phyloP scores from a whole-genome alignment of 257 asterid species.

The Nemophila menziesii region DNA sequence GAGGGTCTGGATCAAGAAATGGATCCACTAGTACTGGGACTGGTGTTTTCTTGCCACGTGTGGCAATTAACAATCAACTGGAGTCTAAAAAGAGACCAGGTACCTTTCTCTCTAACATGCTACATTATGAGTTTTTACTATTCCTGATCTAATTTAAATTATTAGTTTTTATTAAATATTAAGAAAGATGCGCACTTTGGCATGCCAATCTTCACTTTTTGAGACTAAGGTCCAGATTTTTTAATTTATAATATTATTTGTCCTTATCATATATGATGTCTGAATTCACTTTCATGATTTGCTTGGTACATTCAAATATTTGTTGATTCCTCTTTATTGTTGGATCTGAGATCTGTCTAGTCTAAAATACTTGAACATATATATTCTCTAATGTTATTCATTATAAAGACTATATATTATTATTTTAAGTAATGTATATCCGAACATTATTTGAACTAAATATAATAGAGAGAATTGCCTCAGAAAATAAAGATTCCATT shows the following conservation, averaged over 20 bases:
- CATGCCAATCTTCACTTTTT: not conserved
- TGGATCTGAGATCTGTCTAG: not conserved
- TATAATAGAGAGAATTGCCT: not conserved
- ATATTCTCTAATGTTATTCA: no score
- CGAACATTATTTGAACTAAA: no score
- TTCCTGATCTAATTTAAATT: not conserved
- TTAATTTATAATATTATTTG: not conserved
- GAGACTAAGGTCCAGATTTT: not conserved
- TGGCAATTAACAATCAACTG: constrained; percentile 12
- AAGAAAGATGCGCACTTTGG: not conserved
- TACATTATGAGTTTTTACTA: no score
- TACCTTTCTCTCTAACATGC: constrained; percentile 4
- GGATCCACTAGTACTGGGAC: constrained; percentile 70
- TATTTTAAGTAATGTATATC: no score
- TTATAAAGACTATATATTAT: no score
- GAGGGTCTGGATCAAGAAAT: constrained; percentile 32
- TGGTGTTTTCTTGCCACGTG: constrained; percentile 70
- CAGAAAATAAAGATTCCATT: constrained; percentile 1
- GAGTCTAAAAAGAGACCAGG: constrained; percentile 45
- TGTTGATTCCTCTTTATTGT: not conserved
- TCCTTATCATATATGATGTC: not conserved
- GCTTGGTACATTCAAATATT: constrained; percentile 6
- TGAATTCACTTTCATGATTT: not conserved
- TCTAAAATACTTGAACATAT: no score
- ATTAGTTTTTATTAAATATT: no score